Percentiles rank a stretch among this genome's conserved stretches.
Evolutionary conservation across 2,329 filamentous ascomycete genomes (phyloP).

Genomic region (Torrubiella hemipterigena): DNA sequence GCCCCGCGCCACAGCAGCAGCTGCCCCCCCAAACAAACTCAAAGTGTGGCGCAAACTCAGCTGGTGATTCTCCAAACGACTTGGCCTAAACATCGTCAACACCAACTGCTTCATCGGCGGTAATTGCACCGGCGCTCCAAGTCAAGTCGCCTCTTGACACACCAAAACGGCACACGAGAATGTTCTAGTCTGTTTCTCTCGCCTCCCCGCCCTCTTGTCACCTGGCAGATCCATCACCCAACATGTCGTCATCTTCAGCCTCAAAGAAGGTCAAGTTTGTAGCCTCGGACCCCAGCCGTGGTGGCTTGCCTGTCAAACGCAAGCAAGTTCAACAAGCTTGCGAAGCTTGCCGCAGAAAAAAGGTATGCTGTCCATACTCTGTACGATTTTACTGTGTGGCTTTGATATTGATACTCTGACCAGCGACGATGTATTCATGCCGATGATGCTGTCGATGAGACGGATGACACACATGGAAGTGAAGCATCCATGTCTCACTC

Average conservation of each 20-base stretch:
- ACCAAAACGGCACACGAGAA: too few species aligned
- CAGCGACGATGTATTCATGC: slow-evolving; percentile 33
- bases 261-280: slow-evolving; percentile 39
- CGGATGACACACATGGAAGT: slow-evolving; percentile 14
- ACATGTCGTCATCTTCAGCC: slow-evolving; percentile 7
- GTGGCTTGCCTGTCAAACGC: slow-evolving; percentile 43
- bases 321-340: slow-evolving; percentile 50
- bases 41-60: too few species aligned
- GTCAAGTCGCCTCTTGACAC: too few species aligned
- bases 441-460: slow-evolving; percentile 19
- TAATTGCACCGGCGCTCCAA: too few species aligned
- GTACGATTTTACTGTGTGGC: background rate
- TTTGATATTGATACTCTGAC: slow-evolving; percentile 3
- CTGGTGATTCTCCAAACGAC: too few species aligned
- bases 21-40: too few species aligned
- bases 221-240: too few species aligned
- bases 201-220: background rate
- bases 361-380: slow-evolving; percentile 22
- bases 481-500: slow-evolving; percentile 17
- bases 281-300: slow-evolving; percentile 34
- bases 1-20: too few species aligned
- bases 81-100: too few species aligned
- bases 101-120: too few species aligned
- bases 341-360: slow-evolving; percentile 39
- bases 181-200: background rate